These are phyloP conservation scores for Udeniomyces megalosporus DNA, from an alignment of 768 basidiomycete species.

Conservation along the genomic window DNA sequence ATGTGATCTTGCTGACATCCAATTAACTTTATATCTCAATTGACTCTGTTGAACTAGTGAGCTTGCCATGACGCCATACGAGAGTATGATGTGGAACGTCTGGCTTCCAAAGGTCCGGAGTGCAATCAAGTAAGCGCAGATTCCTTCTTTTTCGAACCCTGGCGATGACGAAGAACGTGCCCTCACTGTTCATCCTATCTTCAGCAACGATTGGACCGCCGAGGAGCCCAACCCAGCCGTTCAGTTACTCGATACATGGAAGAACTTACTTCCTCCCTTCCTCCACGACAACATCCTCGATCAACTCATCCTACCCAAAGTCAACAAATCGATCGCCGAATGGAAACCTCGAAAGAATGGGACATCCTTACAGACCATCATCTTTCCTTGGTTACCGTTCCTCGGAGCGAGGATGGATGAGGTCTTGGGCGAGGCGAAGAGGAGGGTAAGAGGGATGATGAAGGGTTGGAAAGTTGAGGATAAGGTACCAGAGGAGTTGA, in stretches of 20 bases:
- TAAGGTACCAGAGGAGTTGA: slow-evolving; percentile 56
- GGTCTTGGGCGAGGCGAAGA: slow-evolving; percentile 67
- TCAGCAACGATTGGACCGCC: slow-evolving; percentile 73
- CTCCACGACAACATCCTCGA: slow-evolving; percentile 89
- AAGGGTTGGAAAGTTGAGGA: slow-evolving; percentile 59
- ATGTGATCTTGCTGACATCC: no score
- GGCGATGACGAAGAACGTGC: no score
- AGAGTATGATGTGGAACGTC: slow-evolving; percentile 80
- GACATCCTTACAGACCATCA: slow-evolving; percentile 52
- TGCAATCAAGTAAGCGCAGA: slow-evolving; percentile 47
- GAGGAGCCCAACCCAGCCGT: slow-evolving; percentile 56
- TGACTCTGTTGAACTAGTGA: no score
- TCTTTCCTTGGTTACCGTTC: slow-evolving; percentile 92
- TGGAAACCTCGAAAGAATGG: slow-evolving; percentile 47
- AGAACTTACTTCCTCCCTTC: slow-evolving; percentile 69
- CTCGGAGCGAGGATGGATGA: slow-evolving; percentile 68
- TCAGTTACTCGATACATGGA: slow-evolving; percentile 74
- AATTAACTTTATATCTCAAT: no score
- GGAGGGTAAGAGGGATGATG: slow-evolving; percentile 66
- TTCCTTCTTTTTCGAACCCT: background rate
- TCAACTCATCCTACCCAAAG: slow-evolving; percentile 86
- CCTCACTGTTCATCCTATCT: background rate
- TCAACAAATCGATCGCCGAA: slow-evolving; percentile 61
- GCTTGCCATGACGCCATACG: slow-evolving; percentile 81
- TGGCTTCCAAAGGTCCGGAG: slow-evolving; percentile 95